Evolutionary conservation across 2,329 filamentous ascomycete species (phyloP).

Genomic region (Pseudogymnoascus sp.): DNA sequence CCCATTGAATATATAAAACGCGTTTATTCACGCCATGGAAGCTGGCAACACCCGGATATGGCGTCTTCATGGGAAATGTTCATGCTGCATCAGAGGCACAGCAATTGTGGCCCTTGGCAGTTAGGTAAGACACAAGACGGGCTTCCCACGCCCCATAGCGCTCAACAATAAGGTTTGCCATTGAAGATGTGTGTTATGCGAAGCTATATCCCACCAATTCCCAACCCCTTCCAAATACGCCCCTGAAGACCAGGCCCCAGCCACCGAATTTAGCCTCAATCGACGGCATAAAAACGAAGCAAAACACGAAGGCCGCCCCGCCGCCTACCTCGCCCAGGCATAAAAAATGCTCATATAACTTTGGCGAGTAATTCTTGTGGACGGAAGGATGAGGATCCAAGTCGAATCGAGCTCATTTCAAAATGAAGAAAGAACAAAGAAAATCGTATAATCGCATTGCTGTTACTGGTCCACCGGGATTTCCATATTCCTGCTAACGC

Average conservation of each 20-base stretch:
- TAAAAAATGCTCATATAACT: constrained; percentile 2
- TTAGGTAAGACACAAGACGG: background rate
- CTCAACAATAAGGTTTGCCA: background rate
- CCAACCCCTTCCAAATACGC: constrained; percentile 3
- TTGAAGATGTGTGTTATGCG: background rate
- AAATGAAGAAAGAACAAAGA: constrained; percentile 5
- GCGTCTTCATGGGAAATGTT: background rate
- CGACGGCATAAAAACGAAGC: constrained; percentile 3
- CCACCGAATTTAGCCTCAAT: constrained; percentile 4
- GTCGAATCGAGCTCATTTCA: constrained; percentile 1
- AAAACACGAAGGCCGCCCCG: background rate
- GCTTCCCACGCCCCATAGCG: background rate
- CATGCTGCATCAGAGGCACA: background rate
- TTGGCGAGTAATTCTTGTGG: background rate
- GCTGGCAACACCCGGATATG: background rate
- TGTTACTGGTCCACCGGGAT: background rate
- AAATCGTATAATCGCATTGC: constrained; percentile 8
- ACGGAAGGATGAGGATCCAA: background rate
- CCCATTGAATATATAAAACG: background rate
- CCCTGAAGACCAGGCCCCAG: constrained; percentile 2
- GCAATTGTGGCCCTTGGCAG: background rate
- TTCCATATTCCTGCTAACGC: constrained; percentile 1
- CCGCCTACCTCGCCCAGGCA: background rate
- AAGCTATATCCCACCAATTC: constrained; percentile 3
- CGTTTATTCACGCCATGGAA: background rate